Percentiles rank a stretch among this genome's conserved stretches.
Conservation (phyloP, 441 rosid genomes). For the Populus trichocarpa region DNA sequence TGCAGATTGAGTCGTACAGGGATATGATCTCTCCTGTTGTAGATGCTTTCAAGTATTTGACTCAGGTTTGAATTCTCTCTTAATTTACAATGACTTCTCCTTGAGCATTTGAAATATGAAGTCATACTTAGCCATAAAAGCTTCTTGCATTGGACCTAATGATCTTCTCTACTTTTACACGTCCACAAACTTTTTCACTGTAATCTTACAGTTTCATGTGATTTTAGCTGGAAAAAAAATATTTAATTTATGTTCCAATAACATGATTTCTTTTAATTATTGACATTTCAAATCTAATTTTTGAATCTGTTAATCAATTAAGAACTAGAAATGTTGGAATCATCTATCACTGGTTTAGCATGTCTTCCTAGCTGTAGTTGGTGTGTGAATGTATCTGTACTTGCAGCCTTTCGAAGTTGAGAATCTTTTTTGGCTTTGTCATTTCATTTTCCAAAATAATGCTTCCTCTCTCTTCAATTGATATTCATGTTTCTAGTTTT, state of each 20-base stretch:
- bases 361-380: neutral
- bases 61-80: slow-evolving; percentile 61
- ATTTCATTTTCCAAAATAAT: neutral
- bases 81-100: neutral
- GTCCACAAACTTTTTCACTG: neutral
- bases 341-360: neutral
- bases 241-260: neutral
- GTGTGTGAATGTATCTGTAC: neutral
- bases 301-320: neutral
- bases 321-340: neutral
- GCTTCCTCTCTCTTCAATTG: neutral
- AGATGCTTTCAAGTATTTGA: slow-evolving; percentile 99
- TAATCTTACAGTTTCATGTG: neutral
- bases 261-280: neutral
- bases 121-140: neutral
- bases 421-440: neutral
- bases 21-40: slow-evolving; percentile 99
- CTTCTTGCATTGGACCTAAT: neutral
- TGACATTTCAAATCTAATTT: neutral
- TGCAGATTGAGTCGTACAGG: slow-evolving; percentile 96
- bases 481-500: neutral
- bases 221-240: neutral
- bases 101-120: neutral
- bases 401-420: no score
- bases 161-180: neutral